Evolutionary conservation across 495 filamentous ascomycete genomes (phyloP).

Genomic region (Clohesyomyces aquaticus): DNA sequence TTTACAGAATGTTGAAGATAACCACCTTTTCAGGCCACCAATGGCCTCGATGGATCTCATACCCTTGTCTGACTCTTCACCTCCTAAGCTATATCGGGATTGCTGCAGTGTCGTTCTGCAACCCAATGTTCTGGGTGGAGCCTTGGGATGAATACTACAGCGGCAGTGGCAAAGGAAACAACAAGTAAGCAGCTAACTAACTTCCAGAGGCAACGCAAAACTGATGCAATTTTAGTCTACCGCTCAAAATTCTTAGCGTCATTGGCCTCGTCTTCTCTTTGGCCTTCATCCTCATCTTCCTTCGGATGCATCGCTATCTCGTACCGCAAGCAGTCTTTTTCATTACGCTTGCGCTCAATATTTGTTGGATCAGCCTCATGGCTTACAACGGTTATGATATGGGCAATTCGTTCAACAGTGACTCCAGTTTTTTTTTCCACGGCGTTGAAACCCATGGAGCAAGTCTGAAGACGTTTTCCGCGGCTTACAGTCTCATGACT

Average conservation of each 20-base stretch:
- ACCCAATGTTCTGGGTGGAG: background rate
- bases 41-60: background rate
- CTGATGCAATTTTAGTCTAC: background rate
- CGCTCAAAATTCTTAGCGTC: background rate
- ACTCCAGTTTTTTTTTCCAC: background rate
- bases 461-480: background rate
- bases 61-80: background rate
- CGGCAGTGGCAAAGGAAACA: background rate
- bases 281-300: background rate
- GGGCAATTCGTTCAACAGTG: background rate
- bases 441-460: background rate
- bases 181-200: background rate
- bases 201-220: background rate
- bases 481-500: background rate
- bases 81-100: background rate
- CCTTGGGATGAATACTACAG: background rate
- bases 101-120: background rate
- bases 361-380: background rate
- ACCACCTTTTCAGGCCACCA: background rate
- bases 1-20: too few species aligned
- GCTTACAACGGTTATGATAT: background rate
- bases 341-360: background rate
- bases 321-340: background rate
- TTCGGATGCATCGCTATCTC: background rate
- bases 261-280: background rate